These are phyloP conservation scores for Termitomyces bulborhizus DNA, from an alignment of 768 basidiomycete genomes.

Conservation along the genomic window DNA sequence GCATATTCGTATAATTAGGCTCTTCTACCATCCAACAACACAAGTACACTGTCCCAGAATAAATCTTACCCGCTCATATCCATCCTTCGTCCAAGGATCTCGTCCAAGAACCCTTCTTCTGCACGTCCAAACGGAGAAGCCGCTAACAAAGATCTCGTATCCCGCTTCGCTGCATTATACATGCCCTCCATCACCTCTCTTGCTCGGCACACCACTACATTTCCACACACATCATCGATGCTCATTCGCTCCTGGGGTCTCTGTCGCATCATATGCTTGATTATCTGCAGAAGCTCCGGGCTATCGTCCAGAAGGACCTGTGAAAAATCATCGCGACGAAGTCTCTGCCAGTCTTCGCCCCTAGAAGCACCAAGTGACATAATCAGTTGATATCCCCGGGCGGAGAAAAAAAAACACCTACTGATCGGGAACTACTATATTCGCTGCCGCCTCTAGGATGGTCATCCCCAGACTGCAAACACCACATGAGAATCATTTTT, in stretches of 20 bases:
- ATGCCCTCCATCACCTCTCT: conserved; percentile 56
- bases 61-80: conserved; percentile 28
- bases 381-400: conserved; percentile 21
- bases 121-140: conserved; percentile 62
- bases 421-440: conserved; percentile 97
- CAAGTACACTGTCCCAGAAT: neutral
- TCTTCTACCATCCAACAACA: neutral
- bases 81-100: conserved; percentile 44
- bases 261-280: conserved; percentile 73
- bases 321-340: conserved; percentile 87
- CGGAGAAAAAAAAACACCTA: conserved; percentile 37
- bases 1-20: conserved; percentile 1
- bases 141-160: conserved; percentile 37
- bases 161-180: conserved; percentile 27
- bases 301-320: conserved; percentile 72
- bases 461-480: conserved; percentile 82
- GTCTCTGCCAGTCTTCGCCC: conserved; percentile 90
- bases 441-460: conserved; percentile 90
- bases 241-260: conserved; percentile 56
- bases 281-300: conserved; percentile 57
- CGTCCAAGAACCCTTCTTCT: conserved; percentile 55
- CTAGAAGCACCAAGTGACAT: conserved; percentile 34
- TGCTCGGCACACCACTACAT: conserved; percentile 61
- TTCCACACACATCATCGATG: conserved; percentile 48
- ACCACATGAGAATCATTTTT: conserved; percentile 33